These are phyloP conservation scores for Apodospora peruviana DNA, from an alignment of 495 filamentous ascomycete species.

Conservation along the genomic window DNA sequence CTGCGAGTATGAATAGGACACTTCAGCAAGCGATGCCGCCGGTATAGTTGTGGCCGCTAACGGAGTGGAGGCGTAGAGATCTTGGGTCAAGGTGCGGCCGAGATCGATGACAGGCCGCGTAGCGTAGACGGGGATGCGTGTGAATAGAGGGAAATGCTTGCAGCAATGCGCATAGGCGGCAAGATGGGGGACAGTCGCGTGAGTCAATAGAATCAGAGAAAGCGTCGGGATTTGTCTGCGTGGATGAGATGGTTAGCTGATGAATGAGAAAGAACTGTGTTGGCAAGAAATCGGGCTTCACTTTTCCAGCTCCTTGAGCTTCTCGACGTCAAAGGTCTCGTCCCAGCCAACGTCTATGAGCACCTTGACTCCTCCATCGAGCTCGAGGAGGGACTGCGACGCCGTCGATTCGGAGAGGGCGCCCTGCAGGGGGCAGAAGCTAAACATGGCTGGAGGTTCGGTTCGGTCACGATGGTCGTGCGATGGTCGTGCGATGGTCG, in stretches of 20 bases:
- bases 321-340: slow-evolving; percentile 72
- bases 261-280: no score
- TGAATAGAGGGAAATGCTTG: slow-evolving; percentile 89
- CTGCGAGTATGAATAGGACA: slow-evolving; percentile 52
- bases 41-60: slow-evolving; percentile 74
- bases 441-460: slow-evolving; percentile 64
- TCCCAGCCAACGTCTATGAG: slow-evolving; percentile 96
- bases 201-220: slow-evolving; percentile 90
- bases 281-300: slow-evolving; percentile 47
- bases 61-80: slow-evolving; percentile 87
- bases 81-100: slow-evolving; percentile 83
- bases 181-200: slow-evolving; percentile 84
- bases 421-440: slow-evolving; percentile 85
- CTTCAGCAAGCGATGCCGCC: slow-evolving; percentile 63
- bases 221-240: slow-evolving; percentile 79
- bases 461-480: neutral
- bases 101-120: slow-evolving; percentile 90
- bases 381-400: slow-evolving; percentile 89
- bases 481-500: neutral
- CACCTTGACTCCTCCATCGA: slow-evolving; percentile 94
- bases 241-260: no score
- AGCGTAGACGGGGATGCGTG: slow-evolving; percentile 91
- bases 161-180: slow-evolving; percentile 96
- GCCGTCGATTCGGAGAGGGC: slow-evolving; percentile 82
- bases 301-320: slow-evolving; percentile 85